phyloP scores from a whole-genome alignment of 768 basidiomycete species.

The Terana coerulea region DNA sequence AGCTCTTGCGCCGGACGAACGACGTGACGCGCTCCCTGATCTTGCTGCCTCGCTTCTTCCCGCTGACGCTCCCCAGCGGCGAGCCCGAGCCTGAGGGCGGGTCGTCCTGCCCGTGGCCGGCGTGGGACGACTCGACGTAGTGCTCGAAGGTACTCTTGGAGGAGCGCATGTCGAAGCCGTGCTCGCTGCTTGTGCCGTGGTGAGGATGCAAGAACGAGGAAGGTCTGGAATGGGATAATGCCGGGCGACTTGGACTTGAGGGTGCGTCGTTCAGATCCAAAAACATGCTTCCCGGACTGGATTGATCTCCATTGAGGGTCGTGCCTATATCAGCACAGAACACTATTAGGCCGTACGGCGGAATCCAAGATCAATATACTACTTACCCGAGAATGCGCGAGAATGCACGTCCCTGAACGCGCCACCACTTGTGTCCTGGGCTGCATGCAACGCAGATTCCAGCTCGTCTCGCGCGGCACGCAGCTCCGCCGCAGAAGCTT shows the following conservation, averaged over 20 bases:
- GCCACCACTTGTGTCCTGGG: background rate
- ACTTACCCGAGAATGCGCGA: no score
- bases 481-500: background rate
- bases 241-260: no score
- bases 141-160: conserved; percentile 9
- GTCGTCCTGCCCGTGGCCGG: background rate
- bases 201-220: conserved; percentile 5
- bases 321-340: background rate
- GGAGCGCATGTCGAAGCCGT: background rate
- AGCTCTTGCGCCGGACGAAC: background rate
- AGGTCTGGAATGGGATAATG: no score
- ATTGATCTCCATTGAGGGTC: background rate
- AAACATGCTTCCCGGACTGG: background rate
- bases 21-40: conserved; percentile 3
- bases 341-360: no score
- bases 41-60: conserved; percentile 1
- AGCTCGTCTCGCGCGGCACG: background rate
- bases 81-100: background rate
- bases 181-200: background rate
- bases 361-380: no score
- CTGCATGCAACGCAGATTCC: background rate
- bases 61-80: background rate
- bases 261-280: background rate
- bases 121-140: background rate
- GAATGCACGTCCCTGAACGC: no score